A percentile compares a stretch with the other conserved stretches of the same genome.
Conservation (phyloP, 1,139 yeast genomes). For the Magnusiomyces sp. region DNA sequence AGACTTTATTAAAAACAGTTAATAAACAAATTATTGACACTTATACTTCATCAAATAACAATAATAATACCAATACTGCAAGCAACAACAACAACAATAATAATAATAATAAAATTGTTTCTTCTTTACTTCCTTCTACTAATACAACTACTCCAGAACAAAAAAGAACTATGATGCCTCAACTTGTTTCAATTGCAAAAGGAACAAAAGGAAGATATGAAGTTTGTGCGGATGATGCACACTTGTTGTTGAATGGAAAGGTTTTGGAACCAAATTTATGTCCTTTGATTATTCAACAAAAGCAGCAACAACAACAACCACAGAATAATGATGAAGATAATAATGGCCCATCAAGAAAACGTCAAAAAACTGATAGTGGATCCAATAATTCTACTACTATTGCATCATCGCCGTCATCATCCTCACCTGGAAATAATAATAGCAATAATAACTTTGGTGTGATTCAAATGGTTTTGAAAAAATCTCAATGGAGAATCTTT, state of each 20-base stretch:
- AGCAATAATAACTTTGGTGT: background rate
- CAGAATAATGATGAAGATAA: too few relatives aligned
- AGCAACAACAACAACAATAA: too few relatives aligned
- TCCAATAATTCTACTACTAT: too few relatives aligned
- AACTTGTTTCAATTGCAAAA: background rate
- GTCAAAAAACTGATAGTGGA: conserved; percentile 1
- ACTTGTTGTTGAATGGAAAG: conserved; percentile 1
- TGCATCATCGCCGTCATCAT: too few relatives aligned
- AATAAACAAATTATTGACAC: background rate
- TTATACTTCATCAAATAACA: too few relatives aligned
- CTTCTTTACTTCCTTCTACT: too few relatives aligned
- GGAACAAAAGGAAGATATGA: background rate
- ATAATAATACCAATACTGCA: too few relatives aligned
- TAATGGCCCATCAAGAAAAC: background rate
- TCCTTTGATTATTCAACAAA: background rate
- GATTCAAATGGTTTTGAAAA: conserved; percentile 6
- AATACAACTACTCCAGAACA: too few relatives aligned
- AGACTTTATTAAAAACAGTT: background rate
- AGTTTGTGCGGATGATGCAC: conserved; percentile 5
- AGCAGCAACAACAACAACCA: background rate
- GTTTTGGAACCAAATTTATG: background rate
- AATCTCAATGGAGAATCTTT: conserved; percentile 12
- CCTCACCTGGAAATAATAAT: background rate
- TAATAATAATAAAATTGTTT: too few relatives aligned
- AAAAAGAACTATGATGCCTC: too few relatives aligned